Conservation (phyloP, 179 eudicot genomes). For the Beta macrorhiza region DNA sequence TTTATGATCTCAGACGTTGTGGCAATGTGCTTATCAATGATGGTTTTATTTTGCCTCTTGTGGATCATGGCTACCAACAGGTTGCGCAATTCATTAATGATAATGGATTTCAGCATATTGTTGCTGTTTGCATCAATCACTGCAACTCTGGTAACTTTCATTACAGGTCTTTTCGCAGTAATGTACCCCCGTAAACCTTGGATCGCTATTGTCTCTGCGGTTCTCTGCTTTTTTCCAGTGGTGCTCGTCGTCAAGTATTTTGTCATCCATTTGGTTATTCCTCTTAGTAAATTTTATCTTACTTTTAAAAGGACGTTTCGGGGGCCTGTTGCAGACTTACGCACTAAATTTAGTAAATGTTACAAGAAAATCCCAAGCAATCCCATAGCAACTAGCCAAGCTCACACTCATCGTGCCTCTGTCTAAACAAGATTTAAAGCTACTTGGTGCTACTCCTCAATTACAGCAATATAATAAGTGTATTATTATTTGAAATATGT, state of each 20-base stretch:
- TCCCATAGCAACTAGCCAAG: no score
- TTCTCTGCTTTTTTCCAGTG: not conserved
- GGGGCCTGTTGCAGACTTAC: no score
- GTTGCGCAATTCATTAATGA: not conserved
- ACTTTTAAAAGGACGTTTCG: not conserved
- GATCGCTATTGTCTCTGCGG: constrained; percentile 14
- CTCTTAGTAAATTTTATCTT: no score
- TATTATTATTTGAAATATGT: no score
- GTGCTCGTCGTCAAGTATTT: no score
- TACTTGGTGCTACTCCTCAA: no score
- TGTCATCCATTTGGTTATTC: no score
- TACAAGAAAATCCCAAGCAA: no score
- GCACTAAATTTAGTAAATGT: no score
- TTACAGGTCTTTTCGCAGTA: constrained; percentile 11
- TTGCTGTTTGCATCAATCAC: not conserved
- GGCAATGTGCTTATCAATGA: constrained; percentile 27
- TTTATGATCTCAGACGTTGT: constrained; percentile 23
- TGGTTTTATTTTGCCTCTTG: constrained; percentile 21
- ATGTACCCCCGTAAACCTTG: not conserved
- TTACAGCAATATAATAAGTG: no score
- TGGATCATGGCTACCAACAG: constrained; percentile 23
- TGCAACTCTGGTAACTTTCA: constrained; percentile 22
- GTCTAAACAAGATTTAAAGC: no score
- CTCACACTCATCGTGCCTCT: no score
- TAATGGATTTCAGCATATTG: not conserved